These are phyloP conservation scores for Crithidia mellificae DNA, from an alignment of 208 protist species.

Conservation along the genomic window DNA sequence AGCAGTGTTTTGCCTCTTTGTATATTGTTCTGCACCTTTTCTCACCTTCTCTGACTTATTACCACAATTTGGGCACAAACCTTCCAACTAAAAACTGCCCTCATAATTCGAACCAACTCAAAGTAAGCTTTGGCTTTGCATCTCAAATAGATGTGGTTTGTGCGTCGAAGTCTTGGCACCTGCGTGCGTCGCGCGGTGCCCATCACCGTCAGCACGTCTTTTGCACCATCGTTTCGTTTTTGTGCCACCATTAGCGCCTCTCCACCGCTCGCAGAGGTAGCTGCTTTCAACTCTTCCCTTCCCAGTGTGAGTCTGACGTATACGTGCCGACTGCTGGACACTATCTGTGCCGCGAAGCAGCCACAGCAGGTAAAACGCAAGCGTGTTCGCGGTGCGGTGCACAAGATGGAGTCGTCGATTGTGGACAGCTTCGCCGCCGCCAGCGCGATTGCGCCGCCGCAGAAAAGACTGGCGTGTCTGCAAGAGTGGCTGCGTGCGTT, in stretches of 20 bases:
- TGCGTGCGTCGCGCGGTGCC: neutral
- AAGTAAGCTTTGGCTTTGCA: neutral
- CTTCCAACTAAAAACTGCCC: too few relatives aligned
- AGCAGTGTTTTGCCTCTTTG: too few relatives aligned
- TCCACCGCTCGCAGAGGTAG: neutral
- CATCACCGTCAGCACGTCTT: neutral
- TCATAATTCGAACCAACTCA: too few relatives aligned
- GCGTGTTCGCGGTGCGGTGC: conserved; percentile 52
- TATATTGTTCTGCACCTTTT: too few relatives aligned
- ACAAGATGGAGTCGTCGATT: conserved; percentile 51
- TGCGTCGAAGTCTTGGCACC: neutral
- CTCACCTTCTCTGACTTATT: too few relatives aligned
- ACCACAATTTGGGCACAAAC: too few relatives aligned
- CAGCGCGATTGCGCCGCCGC: neutral
- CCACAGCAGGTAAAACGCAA: conserved; percentile 27
- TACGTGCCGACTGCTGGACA: conserved; percentile 27
- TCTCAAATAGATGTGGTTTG: conserved; percentile 5
- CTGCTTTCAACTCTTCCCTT: too few relatives aligned
- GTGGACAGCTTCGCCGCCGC: conserved; percentile 51
- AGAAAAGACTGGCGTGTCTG: conserved; percentile 16
- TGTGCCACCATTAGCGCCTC: neutral
- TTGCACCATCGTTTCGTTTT: neutral
- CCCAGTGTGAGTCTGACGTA: conserved; percentile 14
- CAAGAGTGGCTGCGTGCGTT: conserved; percentile 19
- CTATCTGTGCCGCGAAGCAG: conserved; percentile 16